These are phyloP conservation scores for Ceratopteris richardii DNA, from an alignment of 75 land plant species.

Conservation along the genomic window DNA sequence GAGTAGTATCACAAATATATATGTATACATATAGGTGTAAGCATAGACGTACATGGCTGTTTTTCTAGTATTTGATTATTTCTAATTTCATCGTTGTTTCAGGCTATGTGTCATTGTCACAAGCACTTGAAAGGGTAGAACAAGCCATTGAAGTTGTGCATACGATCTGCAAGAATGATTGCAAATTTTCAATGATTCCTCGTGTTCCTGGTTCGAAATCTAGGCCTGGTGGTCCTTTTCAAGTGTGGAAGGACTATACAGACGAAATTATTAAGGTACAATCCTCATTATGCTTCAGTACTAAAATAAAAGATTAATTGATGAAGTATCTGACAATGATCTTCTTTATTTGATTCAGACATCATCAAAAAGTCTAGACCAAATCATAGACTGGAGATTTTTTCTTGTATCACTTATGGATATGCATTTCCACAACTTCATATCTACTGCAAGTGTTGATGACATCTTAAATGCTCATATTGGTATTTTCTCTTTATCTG, in stretches of 20 bases:
- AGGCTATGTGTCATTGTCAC: constrained; percentile 4
- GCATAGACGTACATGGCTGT: too few species aligned
- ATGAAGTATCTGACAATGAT: not conserved
- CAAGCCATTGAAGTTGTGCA: constrained; percentile 9
- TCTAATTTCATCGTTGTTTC: too few species aligned
- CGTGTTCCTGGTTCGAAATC: constrained; percentile 13
- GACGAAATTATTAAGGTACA: not conserved
- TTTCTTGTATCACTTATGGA: constrained; percentile 16
- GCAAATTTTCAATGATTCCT: constrained; percentile 4
- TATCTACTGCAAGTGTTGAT: constrained; percentile 16
- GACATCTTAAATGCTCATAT: constrained; percentile 18
- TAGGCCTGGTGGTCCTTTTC: constrained; percentile 25
- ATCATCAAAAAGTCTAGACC: too few species aligned
- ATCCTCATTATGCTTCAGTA: too few species aligned
- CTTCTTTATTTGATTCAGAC: not conserved
- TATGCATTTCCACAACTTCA: constrained; percentile 15
- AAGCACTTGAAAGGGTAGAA: constrained; percentile 5
- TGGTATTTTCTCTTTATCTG: not conserved
- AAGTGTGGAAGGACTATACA: constrained; percentile 14
- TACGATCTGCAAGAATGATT: constrained; percentile 11
- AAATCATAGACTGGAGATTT: constrained; percentile 18
- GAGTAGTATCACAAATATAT: too few species aligned
- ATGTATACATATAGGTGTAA: too few species aligned
- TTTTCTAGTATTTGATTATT: too few species aligned
- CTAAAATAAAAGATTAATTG: too few species aligned